Evolutionary conservation across 2,329 filamentous ascomycete genomes (phyloP), one percentile per base, ranked within the genome.

Genomic region (Ceratocystiopsis sp.): DNA sequence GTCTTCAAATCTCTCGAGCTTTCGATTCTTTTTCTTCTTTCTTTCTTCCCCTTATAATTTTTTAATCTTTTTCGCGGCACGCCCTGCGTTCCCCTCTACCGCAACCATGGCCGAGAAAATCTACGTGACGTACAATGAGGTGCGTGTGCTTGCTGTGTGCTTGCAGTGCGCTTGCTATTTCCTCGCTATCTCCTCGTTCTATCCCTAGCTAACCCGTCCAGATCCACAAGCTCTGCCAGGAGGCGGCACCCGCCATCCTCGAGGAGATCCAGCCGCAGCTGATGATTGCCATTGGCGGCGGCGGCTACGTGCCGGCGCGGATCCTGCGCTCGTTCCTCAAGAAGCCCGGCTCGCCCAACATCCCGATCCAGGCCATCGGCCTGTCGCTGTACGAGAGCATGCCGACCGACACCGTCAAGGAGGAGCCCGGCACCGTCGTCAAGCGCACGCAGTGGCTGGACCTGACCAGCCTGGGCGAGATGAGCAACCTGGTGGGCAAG

Each of bases 361-460:
- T 98, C 57, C 89, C 91, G 52, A 98, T 98, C 64, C 91, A 98
- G 72, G 91, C 91, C 51, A 98, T 98, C 61, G 91, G 91, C 40
- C 80, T 98, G 50, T 96, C 89, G 18, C 79, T 98, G 44, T 98
- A 98, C 70, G 91, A 98, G 67, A 72, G 78, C 49, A 80, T 96
- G 40, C 61, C 64, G 41, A 59, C 66, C 47, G 60, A 64, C 41
- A 58, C 60, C 43, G 62, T 65, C 46, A 69, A 84, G 55, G 91
- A 98, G 65, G 66, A 71, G 49, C 80, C 82, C 37, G 89, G 89
- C 52, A 95, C 84, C 51, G 91, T 93, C 67, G 91, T 98, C 54
- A 96, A 85, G 37, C 83, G 91, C 54, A 96, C 91, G 35, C 91
- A 98, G 73, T 98, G 91, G 91, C 78, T 98, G 45, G 91, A 98